phyloP scores from a whole-genome alignment of 1,284 basidiomycete genomes.

The Ustanciosporium gigantosporum region DNA sequence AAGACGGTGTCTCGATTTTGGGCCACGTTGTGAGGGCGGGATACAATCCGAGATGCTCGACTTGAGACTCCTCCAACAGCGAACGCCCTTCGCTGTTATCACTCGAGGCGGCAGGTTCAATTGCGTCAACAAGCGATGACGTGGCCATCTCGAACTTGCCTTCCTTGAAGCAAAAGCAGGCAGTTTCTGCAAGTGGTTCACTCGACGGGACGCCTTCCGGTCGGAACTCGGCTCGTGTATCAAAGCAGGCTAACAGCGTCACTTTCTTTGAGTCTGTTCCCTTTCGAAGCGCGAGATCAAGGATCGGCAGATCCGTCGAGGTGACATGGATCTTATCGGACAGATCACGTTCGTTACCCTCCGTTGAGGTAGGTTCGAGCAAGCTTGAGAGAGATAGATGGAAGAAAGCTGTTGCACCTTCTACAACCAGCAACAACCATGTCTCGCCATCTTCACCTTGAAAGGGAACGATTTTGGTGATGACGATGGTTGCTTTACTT shows the following conservation, averaged over 20 bases:
- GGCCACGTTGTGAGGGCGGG: constrained; percentile 48
- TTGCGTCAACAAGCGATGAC: constrained; percentile 7
- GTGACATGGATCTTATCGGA: constrained; percentile 18
- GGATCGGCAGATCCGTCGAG: constrained; percentile 29
- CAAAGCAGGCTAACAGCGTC: constrained; percentile 21
- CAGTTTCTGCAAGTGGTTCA: constrained; percentile 7
- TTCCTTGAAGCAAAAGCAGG: constrained; percentile 7
- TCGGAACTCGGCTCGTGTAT: constrained; percentile 28
- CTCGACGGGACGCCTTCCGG: constrained; percentile 1
- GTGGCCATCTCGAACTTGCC: constrained; percentile 10
- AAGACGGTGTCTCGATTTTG: constrained; percentile 41
- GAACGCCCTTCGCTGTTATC: neutral
- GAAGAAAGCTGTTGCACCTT: constrained; percentile 51
- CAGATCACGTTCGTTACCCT: constrained; percentile 19
- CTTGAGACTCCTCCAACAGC: constrained; percentile 16
- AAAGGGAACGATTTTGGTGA: constrained; percentile 36
- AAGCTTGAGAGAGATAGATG: constrained; percentile 26
- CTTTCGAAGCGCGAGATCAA: constrained; percentile 16
- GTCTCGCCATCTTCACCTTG: constrained; percentile 10
- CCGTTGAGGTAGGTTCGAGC: constrained; percentile 4
- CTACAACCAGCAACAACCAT: constrained; percentile 40
- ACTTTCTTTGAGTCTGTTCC: neutral
- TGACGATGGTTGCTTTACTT: constrained; percentile 32
- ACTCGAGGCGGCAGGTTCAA: constrained; percentile 9
- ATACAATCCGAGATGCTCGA: constrained; percentile 42